A percentile compares a stretch with the other conserved stretches of the same genome.
phyloP scores from a whole-genome alignment of 1,284 basidiomycete genomes.

The Neonothopanus nambi region DNA sequence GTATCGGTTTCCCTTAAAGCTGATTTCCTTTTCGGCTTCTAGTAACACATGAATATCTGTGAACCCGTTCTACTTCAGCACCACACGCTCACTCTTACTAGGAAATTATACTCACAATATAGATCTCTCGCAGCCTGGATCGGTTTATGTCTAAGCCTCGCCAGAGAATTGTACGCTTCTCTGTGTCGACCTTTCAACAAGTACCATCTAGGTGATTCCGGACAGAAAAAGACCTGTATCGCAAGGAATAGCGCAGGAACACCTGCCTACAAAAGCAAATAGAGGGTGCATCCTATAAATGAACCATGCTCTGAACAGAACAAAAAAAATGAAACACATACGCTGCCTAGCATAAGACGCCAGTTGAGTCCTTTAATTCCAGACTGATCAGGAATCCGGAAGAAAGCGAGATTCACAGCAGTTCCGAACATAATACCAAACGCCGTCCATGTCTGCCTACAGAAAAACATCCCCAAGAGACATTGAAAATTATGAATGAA shows the following conservation, averaged over 20 bases:
- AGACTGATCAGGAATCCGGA: conserved; percentile 45
- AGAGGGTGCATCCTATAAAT: too few species aligned
- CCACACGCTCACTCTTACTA: too few species aligned
- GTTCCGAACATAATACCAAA: conserved; percentile 70
- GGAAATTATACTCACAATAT: conserved; percentile 47
- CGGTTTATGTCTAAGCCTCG: conserved; percentile 60
- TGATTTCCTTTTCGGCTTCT: conserved; percentile 65
- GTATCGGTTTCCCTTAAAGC: conserved; percentile 49
- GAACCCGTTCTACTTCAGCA: too few species aligned
- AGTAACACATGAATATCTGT: conserved; percentile 68
- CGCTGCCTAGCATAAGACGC: conserved; percentile 66
- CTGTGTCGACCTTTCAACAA: conserved; percentile 67
- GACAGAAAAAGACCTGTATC: conserved; percentile 55
- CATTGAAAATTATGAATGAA: too few species aligned
- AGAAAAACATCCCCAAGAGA: too few species aligned
- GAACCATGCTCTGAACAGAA: not conserved
- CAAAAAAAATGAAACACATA: conserved; percentile 24
- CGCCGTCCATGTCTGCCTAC: conserved; percentile 68
- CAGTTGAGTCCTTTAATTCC: conserved; percentile 58
- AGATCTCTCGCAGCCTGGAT: conserved; percentile 81
- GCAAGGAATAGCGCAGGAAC: conserved; percentile 63
- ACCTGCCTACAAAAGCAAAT: conserved; percentile 55
- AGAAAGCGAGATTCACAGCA: conserved; percentile 56
- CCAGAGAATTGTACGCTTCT: conserved; percentile 65
- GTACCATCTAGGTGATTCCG: conserved; percentile 72